Base-by-base conservation (phyloP, 345 rosid genomes). In the Euphorbia peplus region DNA sequence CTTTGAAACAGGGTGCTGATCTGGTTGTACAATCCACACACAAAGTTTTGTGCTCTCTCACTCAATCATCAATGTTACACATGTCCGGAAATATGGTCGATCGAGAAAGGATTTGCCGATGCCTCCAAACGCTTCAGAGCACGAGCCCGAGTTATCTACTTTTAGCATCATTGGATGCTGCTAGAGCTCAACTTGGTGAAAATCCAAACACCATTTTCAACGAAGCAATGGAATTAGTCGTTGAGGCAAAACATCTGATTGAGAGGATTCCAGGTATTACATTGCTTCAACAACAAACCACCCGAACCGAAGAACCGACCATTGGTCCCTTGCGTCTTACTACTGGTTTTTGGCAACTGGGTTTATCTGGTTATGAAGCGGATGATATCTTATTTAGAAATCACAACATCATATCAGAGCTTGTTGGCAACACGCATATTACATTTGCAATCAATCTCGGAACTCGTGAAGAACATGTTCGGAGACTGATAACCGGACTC, bases 61-160 rank as follows among this genome's bases (percentile, higher is more conserved):
- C 90, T 6, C 88, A 86, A 75, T 86, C 90, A 57, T 86, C 90
- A 25, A 86, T 84, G 90, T 55, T 86, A 64, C 90, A 86, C 78
- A 57, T 82, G 77, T 81, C 82, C 0, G 85, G 88, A 52, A 71
- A 73, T 75, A 69, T 82, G 12, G 78, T 80, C 22, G 82, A 80
- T 48, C 73, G 80, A 63, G 90, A 82, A 10, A 79, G 75, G 59
- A 77, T 86, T 62, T 75, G 80, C 32, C 76, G 78, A 69, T 68
- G 79, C 78, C 89, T 85, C 67, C 89, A 83, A 66, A 83, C 77
- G 11, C 86, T 85, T 53, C 84, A 76, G 76, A 85, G 82, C 74
- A 64, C 85, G 22, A 85, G 89, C 70, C 89, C 89, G 18, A 83
- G 84, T 74, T 79, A 81, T 72, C 78, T 80, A 70, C 78, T 74